These are phyloP conservation scores for Ceratocystis alfenasii DNA, from an alignment of 2,329 filamentous ascomycete species.

Conservation along the genomic window DNA sequence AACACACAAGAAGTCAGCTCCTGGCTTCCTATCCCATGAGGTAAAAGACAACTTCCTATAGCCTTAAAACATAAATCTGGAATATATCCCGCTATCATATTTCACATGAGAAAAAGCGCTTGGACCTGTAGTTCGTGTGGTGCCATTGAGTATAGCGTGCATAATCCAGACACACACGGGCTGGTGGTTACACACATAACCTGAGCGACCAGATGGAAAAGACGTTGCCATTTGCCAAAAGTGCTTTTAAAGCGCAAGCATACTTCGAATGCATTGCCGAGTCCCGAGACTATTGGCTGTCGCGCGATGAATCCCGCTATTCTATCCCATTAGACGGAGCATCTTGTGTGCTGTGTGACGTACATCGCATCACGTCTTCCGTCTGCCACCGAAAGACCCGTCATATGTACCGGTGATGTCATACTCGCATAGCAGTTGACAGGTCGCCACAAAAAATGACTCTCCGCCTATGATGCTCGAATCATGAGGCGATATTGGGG, in stretches of 20 bases:
- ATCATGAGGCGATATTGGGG: background rate
- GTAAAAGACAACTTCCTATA: background rate
- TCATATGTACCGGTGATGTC: slow-evolving; percentile 6
- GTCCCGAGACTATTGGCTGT: background rate
- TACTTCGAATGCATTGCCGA: background rate
- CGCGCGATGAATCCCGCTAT: background rate
- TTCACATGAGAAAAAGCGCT: background rate
- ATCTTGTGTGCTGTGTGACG: background rate
- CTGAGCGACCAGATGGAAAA: background rate
- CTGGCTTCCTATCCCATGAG: background rate
- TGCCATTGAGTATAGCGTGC: background rate
- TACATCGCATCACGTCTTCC: background rate
- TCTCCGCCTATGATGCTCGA: background rate
- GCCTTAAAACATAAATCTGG: background rate
- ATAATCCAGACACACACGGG: background rate
- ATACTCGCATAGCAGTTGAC: background rate
- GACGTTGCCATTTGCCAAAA: background rate
- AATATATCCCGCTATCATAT: background rate
- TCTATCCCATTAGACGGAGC: background rate
- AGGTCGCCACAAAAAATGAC: background rate
- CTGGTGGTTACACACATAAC: background rate
- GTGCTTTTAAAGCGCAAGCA: too few species aligned
- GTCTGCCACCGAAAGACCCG: background rate
- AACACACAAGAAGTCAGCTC: background rate
- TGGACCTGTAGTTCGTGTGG: background rate